Conservation (phyloP, 2,329 filamentous ascomycete genomes). For the Stylonectria norvegica region DNA sequence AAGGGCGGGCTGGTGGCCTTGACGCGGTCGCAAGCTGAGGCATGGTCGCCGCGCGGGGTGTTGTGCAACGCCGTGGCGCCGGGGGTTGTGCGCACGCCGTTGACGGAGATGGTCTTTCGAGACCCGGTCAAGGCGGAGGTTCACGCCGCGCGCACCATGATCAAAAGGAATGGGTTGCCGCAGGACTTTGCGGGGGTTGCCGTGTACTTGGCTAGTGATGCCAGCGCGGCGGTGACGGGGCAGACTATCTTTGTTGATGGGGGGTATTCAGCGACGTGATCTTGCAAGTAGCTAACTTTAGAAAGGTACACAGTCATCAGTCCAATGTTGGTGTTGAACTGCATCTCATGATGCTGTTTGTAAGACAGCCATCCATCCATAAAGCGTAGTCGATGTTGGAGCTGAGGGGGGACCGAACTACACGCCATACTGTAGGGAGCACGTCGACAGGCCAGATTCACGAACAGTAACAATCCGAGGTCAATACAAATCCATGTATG, state of each 20-base stretch:
- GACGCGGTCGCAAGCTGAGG: conserved; percentile 34
- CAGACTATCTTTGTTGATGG: conserved; percentile 35
- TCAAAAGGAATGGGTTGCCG: conserved; percentile 29
- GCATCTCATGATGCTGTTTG: no score
- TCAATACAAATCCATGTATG: no score
- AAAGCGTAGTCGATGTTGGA: no score
- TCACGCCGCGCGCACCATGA: conserved; percentile 30
- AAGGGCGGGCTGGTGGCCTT: conserved; percentile 31
- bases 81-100: conserved; percentile 29
- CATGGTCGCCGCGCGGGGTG: conserved; percentile 33
- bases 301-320: no score
- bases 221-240: conserved; percentile 31
- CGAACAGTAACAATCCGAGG: no score
- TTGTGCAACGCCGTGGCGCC: conserved; percentile 34
- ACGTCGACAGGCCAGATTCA: no score
- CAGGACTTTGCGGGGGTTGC: conserved; percentile 32
- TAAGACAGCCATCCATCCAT: no score
- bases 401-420: no score
- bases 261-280: conserved; percentile 31
- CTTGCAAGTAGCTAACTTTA: no score
- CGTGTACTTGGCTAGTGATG: conserved; percentile 30
- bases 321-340: no score
- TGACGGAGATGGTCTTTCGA: conserved; percentile 21
- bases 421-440: no score
- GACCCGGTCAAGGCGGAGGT: conserved; percentile 18